phyloP scores from a whole-genome alignment of 805 yeast species.

The Saccharomyces kudriavzevii region DNA sequence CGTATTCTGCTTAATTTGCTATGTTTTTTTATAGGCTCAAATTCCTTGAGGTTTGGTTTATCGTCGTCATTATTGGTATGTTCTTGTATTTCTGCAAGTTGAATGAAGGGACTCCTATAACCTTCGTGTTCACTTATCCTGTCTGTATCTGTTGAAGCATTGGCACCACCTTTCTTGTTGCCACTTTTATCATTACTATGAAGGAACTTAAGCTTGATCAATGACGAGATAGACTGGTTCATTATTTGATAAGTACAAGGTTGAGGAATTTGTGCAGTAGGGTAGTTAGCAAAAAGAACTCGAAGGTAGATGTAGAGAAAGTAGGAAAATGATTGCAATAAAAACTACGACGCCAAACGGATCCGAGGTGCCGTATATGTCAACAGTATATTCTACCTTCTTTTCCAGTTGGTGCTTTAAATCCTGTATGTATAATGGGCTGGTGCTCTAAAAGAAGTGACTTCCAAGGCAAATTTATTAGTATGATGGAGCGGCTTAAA shows the following conservation, averaged over 20 bases:
- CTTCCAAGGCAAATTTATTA: not conserved
- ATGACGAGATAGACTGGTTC: slow-evolving; percentile 20
- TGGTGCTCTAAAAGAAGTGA: not conserved
- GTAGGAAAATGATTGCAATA: not conserved
- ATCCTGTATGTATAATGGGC: not conserved
- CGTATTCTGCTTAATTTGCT: slow-evolving; percentile 17
- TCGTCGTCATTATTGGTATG: not conserved
- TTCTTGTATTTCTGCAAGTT: not conserved
- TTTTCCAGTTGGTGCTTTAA: not conserved
- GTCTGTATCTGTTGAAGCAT: not conserved
- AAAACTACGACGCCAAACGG: not conserved
- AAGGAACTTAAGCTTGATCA: slow-evolving; percentile 17
- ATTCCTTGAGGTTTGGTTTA: not conserved
- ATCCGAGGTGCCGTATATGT: not conserved
- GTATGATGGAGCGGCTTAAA: not conserved
- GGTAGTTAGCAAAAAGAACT: not conserved
- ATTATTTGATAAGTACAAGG: slow-evolving; percentile 2
- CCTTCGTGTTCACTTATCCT: not conserved
- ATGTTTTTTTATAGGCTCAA: slow-evolving; percentile 2
- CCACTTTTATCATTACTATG: slow-evolving; percentile 1
- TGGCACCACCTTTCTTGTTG: not conserved
- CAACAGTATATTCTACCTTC: too few species aligned
- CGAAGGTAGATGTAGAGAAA: not conserved
- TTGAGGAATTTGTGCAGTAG: not conserved
- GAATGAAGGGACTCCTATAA: not conserved